These are phyloP conservation scores for Leccinum broughii DNA, from an alignment of 768 basidiomycete genomes.

Conservation along the genomic window DNA sequence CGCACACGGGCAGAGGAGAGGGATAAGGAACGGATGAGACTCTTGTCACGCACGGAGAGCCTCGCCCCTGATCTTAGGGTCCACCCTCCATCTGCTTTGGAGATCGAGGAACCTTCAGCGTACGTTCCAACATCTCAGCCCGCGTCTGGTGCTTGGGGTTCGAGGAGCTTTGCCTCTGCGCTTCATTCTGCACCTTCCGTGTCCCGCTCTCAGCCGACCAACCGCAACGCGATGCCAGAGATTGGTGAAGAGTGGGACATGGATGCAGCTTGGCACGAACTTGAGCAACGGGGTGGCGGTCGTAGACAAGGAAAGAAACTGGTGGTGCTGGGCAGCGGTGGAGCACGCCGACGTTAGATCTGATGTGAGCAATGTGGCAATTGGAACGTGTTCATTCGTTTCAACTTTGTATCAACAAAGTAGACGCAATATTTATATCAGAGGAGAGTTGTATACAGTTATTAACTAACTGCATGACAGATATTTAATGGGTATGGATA, in stretches of 20 bases:
- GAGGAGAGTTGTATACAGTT: background rate
- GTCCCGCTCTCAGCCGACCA: constrained; percentile 43
- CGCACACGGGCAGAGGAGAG: constrained; percentile 73
- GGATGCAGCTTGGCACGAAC: constrained; percentile 78
- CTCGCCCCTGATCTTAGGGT: constrained; percentile 6
- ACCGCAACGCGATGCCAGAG: constrained; percentile 28
- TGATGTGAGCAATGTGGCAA: background rate
- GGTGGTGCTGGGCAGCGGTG: constrained; percentile 71
- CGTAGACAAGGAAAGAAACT: constrained; percentile 64
- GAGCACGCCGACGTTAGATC: constrained; percentile 47
- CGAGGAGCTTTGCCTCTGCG: constrained; percentile 80
- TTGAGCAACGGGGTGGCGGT: constrained; percentile 58
- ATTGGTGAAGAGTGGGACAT: constrained; percentile 72
- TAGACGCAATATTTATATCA: constrained; percentile 9
- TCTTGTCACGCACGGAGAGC: constrained; percentile 24
- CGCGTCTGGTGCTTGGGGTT: constrained; percentile 69
- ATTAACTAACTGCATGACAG: background rate
- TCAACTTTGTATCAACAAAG: constrained; percentile 15
- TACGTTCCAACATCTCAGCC: constrained; percentile 13
- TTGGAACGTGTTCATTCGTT: constrained; percentile 2
- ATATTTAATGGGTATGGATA: background rate
- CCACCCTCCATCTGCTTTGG: constrained; percentile 8
- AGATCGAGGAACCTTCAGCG: constrained; percentile 16
- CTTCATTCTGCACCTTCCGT: constrained; percentile 53
- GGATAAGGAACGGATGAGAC: constrained; percentile 57